A percentile compares a stretch with the other conserved stretches of the same genome.
Evolutionary conservation across 2,329 filamentous ascomycete genomes (phyloP).

Genomic region (Basipetospora sp.): DNA sequence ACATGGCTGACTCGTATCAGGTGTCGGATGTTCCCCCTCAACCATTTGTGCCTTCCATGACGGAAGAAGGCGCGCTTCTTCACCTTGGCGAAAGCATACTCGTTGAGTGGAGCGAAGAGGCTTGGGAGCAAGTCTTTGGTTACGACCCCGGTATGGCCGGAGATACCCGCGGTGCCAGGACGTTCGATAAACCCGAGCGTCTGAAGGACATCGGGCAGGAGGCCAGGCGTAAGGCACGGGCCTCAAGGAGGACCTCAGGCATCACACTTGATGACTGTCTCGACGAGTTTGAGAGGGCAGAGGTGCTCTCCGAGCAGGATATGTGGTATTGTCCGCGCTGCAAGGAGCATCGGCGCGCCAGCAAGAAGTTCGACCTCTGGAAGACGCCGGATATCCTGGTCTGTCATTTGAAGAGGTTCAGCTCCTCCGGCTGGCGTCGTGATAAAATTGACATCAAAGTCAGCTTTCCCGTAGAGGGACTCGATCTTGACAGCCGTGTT

Average conservation of each 20-base stretch:
- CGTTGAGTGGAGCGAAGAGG: constrained; percentile 66
- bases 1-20: constrained; percentile 15
- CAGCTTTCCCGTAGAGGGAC: constrained; percentile 75
- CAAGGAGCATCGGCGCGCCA: constrained; percentile 82
- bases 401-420: constrained; percentile 91
- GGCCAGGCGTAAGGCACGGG: constrained; percentile 47
- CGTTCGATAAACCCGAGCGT: constrained; percentile 37
- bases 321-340: constrained; percentile 96
- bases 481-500: constrained; percentile 70
- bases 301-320: constrained; percentile 86
- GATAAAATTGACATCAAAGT: constrained; percentile 87
- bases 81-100: constrained; percentile 72
- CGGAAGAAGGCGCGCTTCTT: constrained; percentile 49
- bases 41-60: constrained; percentile 17
- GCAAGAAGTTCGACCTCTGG: constrained; percentile 96
- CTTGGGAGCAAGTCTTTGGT: constrained; percentile 57
- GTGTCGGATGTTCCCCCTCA: constrained; percentile 5
- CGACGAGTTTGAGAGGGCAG: constrained; percentile 84
- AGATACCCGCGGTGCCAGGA: constrained; percentile 43
- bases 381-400: constrained; percentile 90
- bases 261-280: constrained; percentile 81
- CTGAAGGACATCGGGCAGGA: constrained; percentile 51
- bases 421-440: constrained; percentile 62
- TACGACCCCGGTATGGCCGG: constrained; percentile 10
- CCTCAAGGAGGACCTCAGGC: constrained; percentile 41